Evolutionary conservation across 2,329 filamentous ascomycete genomes (phyloP).

Genomic region (Celoporthe dispersa): DNA sequence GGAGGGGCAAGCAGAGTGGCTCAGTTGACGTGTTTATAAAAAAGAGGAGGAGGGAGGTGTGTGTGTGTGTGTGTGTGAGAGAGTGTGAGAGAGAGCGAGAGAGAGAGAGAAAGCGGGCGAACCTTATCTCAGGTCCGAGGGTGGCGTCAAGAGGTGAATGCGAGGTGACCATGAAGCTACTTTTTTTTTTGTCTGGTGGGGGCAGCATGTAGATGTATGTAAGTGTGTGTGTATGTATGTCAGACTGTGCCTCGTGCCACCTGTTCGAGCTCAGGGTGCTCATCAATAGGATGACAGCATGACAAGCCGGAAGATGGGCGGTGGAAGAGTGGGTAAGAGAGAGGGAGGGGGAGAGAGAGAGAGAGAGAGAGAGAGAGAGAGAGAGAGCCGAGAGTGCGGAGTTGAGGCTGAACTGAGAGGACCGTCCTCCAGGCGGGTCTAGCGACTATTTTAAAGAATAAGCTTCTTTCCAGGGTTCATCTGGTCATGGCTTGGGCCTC

Average conservation of each 20-base stretch:
- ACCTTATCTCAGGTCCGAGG: background rate
- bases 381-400: background rate
- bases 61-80: too few species aligned
- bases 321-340: background rate
- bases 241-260: background rate
- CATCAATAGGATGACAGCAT: background rate
- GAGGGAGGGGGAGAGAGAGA: background rate
- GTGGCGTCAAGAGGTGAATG: background rate
- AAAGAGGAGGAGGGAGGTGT: too few species aligned
- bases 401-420: background rate
- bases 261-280: background rate
- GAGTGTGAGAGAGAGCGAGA: background rate
- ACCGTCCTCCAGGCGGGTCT: background rate
- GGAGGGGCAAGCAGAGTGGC: background rate
- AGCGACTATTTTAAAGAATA: conserved; percentile 9
- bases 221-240: background rate
- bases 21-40: background rate
- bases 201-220: background rate
- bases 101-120: too few species aligned
- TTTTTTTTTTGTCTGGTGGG: background rate
- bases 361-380: background rate
- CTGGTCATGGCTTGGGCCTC: too few species aligned
- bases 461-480: background rate
- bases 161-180: background rate
- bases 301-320: background rate